A percentile compares a stretch with the other conserved stretches of the same genome.
phyloP scores from a whole-genome alignment of 2,329 filamentous ascomycete genomes.

The Cryphonectria naterciae region DNA sequence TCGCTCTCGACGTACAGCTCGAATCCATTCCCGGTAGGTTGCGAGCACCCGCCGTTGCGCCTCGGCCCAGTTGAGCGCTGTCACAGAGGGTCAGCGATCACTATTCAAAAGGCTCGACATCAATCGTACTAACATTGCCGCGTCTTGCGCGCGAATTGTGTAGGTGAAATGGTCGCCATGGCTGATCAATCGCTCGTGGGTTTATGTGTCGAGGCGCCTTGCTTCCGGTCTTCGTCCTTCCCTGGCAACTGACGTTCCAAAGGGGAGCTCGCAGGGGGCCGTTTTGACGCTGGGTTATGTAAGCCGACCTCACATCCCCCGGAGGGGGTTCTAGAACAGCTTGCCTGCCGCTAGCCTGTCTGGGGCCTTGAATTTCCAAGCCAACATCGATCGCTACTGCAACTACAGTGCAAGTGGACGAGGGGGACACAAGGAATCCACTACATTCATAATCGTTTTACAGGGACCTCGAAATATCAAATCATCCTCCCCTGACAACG shows the following conservation, averaged over 20 bases:
- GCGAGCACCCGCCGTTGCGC: constrained; percentile 84
- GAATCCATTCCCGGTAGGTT: constrained; percentile 94
- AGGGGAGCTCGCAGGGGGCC: constrained; percentile 21
- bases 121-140: constrained; percentile 67
- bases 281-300: constrained; percentile 16
- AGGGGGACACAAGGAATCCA: not conserved
- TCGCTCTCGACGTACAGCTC: constrained; percentile 73
- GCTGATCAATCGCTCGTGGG: constrained; percentile 45
- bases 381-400: constrained; percentile 7
- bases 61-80: constrained; percentile 88
- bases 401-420: not conserved
- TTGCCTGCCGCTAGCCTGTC: constrained; percentile 11
- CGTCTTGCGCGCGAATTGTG: constrained; percentile 83
- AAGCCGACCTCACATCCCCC: not conserved
- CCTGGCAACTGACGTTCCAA: constrained; percentile 26
- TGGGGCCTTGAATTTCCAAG: constrained; percentile 18
- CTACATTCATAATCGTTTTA: not conserved
- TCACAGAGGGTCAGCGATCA: constrained; percentile 42
- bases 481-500: not conserved
- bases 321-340: not conserved
- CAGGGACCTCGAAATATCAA: not conserved
- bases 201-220: constrained; percentile 37
- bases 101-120: not conserved
- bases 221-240: constrained; percentile 32
- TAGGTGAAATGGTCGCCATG: constrained; percentile 87